These are phyloP conservation scores for Cladosporium sp. DNA, from an alignment of 2,329 filamentous ascomycete genomes.

Conservation along the genomic window DNA sequence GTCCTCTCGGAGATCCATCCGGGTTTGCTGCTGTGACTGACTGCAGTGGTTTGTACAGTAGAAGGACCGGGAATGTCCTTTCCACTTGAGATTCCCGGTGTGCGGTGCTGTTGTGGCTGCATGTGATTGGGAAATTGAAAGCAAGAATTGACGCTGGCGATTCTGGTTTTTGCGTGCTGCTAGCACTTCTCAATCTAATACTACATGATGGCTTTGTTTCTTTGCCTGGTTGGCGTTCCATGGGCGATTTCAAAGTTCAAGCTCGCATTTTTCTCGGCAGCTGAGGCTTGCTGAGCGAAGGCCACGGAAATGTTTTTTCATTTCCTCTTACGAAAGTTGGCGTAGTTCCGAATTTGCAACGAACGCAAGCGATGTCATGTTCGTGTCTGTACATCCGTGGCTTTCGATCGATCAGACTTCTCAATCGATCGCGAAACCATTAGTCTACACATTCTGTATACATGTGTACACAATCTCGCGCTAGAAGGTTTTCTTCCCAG, in stretches of 20 bases:
- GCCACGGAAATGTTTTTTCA: not conserved
- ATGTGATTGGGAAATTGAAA: not conserved
- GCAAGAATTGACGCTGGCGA: not conserved
- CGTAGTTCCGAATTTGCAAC: not conserved
- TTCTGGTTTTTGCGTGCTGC: not conserved
- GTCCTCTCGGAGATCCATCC: constrained; percentile 1
- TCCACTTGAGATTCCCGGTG: not conserved
- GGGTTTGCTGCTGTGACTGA: constrained; percentile 1
- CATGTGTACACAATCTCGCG: not conserved
- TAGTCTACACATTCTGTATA: not conserved
- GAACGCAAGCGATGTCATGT: constrained; percentile 1
- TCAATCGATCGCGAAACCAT: not conserved
- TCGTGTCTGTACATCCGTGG: not conserved
- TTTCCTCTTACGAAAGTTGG: not conserved
- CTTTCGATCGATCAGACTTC: not conserved
- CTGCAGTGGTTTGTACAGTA: not conserved
- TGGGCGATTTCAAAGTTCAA: not conserved
- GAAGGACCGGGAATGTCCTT: not conserved
- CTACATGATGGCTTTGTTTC: not conserved
- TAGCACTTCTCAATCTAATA: not conserved
- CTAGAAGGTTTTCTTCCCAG: not conserved
- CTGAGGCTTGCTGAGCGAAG: not conserved
- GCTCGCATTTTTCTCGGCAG: constrained; percentile 4
- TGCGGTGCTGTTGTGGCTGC: not conserved
- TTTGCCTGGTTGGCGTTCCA: not conserved